phyloP scores from a whole-genome alignment of 2,329 filamentous ascomycete species.

The Mollisia scopiformis region DNA sequence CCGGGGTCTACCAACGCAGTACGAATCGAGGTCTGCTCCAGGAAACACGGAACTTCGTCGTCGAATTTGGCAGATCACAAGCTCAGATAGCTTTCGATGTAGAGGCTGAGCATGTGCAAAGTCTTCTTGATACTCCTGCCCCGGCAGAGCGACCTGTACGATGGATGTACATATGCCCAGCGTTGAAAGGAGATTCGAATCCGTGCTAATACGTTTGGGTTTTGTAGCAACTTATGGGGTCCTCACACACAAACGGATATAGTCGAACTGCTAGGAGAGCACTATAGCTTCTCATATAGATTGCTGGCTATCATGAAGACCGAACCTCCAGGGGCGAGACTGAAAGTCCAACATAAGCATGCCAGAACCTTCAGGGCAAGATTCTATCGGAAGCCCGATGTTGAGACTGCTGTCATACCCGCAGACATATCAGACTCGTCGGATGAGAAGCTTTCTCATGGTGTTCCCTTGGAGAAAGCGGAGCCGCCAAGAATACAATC shows the following conservation, averaged over 20 bases:
- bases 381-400: slow-evolving; percentile 26
- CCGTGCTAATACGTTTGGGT: slow-evolving; percentile 1
- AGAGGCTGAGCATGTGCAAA: slow-evolving; percentile 42
- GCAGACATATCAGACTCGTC: not conserved
- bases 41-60: slow-evolving; percentile 59
- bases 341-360: slow-evolving; percentile 8
- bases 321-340: slow-evolving; percentile 44
- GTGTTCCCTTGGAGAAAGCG: not conserved
- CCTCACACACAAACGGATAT: slow-evolving; percentile 61
- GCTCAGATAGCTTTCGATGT: slow-evolving; percentile 62
- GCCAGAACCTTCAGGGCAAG: slow-evolving; percentile 13
- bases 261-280: slow-evolving; percentile 56
- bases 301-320: slow-evolving; percentile 66
- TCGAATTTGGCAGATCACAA: slow-evolving; percentile 62
- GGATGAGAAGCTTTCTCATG: not conserved
- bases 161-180: too few species aligned
- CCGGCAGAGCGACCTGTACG: slow-evolving; percentile 53
- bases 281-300: slow-evolving; percentile 71
- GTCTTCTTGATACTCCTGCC: slow-evolving; percentile 39
- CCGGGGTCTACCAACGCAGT: slow-evolving; percentile 47
- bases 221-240: slow-evolving; percentile 71
- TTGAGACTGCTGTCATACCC: slow-evolving; percentile 22
- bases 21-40: slow-evolving; percentile 44
- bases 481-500: not conserved
- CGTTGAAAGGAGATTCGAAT: slow-evolving; percentile 31